A percentile compares a stretch with the other conserved stretches of the same genome.
phyloP scores from a whole-genome alignment of 225 moss, liverwort and hornwort genomes.

The Antitrichia curtipendula region DNA sequence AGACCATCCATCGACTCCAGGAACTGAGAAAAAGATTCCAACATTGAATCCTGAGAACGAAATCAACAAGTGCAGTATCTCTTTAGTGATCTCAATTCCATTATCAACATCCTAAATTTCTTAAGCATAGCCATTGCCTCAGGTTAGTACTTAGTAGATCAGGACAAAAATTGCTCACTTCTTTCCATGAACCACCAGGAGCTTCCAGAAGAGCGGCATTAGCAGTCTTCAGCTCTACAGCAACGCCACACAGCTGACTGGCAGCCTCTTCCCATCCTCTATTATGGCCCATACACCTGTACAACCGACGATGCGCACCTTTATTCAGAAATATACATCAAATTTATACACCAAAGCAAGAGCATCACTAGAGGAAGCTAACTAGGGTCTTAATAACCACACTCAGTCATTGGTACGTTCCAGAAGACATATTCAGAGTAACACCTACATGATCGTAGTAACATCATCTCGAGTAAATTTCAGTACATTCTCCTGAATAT shows the following conservation, averaged over 20 bases:
- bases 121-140: neutral
- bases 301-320: neutral
- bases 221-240: conserved; percentile 84
- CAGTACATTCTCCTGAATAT: conserved; percentile 76
- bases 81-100: neutral
- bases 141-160: neutral
- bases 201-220: conserved; percentile 96
- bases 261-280: conserved; percentile 99
- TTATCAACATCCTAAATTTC: neutral
- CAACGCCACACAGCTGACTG: conserved; percentile 60
- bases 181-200: conserved; percentile 79
- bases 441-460: conserved; percentile 74
- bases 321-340: neutral
- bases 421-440: neutral
- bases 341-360: neutral
- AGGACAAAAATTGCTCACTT: conserved; percentile 29
- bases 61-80: neutral
- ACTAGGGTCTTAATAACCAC: neutral
- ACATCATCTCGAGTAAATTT: conserved; percentile 63
- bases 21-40: neutral
- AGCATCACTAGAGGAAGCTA: neutral
- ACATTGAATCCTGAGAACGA: neutral
- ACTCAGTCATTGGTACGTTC: neutral
- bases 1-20: neutral
- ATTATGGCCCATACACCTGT: conserved; percentile 99